Percentiles rank a stretch among this genome's conserved stretches.
These are phyloP conservation scores for Vanrija sp. DNA, from an alignment of 1,284 basidiomycete genomes.

Conservation along the genomic window DNA sequence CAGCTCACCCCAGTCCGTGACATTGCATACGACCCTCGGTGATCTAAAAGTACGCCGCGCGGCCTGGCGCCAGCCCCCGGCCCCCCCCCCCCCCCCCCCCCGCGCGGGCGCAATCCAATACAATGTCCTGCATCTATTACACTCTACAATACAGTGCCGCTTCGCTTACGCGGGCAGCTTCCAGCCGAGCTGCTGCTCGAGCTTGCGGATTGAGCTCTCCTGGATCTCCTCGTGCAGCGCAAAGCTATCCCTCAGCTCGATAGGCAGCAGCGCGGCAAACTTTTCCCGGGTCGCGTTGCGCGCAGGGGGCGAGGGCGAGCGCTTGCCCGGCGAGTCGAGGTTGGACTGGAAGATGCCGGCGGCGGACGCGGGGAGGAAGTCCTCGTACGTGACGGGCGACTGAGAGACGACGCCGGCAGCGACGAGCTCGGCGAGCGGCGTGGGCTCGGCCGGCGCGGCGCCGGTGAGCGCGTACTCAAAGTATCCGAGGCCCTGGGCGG, in stretches of 20 bases:
- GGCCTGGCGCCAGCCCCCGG: too few relatives aligned
- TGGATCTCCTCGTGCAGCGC: slow-evolving; percentile 27
- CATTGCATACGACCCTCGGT: slow-evolving; percentile 86
- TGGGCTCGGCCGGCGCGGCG: neutral
- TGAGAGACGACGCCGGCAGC: slow-evolving; percentile 31
- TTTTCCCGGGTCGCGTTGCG: slow-evolving; percentile 11
- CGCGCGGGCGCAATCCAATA: too few relatives aligned
- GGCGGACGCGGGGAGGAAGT: slow-evolving; percentile 50
- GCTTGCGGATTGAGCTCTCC: slow-evolving; percentile 3
- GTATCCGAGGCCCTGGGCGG: slow-evolving; percentile 33
- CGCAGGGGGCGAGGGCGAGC: slow-evolving; percentile 8
- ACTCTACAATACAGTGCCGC: too few relatives aligned
- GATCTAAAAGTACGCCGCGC: slow-evolving; percentile 74
- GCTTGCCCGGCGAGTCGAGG: slow-evolving; percentile 25
- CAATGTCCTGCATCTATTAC: too few relatives aligned
- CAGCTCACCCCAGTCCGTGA: slow-evolving; percentile 66
- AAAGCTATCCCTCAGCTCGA: slow-evolving; percentile 24
- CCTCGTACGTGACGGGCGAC: slow-evolving; percentile 50
- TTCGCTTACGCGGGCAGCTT: too few relatives aligned
- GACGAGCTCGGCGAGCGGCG: slow-evolving; percentile 26
- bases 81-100: too few relatives aligned
- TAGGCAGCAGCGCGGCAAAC: slow-evolving; percentile 23
- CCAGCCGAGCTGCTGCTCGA: slow-evolving; percentile 9
- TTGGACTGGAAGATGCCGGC: slow-evolving; percentile 52
- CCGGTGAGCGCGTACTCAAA: slow-evolving; percentile 28